Evolutionary conservation across 176 grass and related monocot genomes (phyloP).

Genomic region (Tillandsia leiboldiana): DNA sequence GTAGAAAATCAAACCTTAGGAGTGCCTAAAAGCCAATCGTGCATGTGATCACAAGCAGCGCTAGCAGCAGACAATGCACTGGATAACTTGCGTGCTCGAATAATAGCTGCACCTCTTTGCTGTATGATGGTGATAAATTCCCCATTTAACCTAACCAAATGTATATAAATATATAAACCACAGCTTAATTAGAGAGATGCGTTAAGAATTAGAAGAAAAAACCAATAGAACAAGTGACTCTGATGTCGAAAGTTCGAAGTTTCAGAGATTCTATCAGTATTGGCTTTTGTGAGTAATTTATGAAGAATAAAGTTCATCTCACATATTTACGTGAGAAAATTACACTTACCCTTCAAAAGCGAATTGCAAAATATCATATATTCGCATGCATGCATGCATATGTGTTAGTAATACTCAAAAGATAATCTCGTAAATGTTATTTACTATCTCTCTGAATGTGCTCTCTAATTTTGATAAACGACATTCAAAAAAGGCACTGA

Average conservation of each 20-base stretch:
- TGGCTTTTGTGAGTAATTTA: background rate
- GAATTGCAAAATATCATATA: too few relatives aligned
- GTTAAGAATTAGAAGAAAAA: background rate
- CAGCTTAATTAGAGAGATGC: background rate
- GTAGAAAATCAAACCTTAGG: conserved; percentile 43
- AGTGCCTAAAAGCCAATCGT: conserved; percentile 65
- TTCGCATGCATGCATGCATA: too few relatives aligned
- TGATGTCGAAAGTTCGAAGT: too few relatives aligned
- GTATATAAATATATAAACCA: too few relatives aligned
- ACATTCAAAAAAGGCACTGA: too few relatives aligned
- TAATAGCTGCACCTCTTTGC: conserved; percentile 53
- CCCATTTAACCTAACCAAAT: conserved; percentile 39
- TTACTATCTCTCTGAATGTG: too few relatives aligned
- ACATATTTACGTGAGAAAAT: too few relatives aligned
- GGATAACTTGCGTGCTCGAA: conserved; percentile 54
- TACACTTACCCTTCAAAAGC: too few relatives aligned
- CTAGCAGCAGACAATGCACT: conserved; percentile 69
- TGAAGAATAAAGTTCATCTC: background rate
- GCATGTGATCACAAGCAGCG: conserved; percentile 60
- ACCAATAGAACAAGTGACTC: background rate
- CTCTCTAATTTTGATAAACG: too few relatives aligned
- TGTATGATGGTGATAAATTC: conserved; percentile 49
- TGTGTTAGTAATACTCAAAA: too few relatives aligned
- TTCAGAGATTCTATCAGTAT: too few relatives aligned
- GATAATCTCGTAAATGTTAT: too few relatives aligned